Evolutionary conservation across 2,329 filamentous ascomycete genomes (phyloP).

Genomic region (Microdochium trichocladiopsis): DNA sequence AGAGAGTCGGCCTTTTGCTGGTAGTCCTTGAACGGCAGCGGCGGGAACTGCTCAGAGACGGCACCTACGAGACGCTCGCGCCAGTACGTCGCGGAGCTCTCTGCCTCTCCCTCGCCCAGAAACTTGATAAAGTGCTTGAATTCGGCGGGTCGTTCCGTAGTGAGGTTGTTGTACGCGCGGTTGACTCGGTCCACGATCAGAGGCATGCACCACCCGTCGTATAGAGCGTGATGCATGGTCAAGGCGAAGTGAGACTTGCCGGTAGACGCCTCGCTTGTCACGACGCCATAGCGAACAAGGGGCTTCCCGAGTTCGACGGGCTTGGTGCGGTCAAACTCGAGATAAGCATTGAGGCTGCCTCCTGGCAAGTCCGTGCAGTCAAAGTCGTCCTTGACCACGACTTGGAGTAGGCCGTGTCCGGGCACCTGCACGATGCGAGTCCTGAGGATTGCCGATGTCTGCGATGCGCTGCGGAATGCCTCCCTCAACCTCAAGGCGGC

Average conservation of each 20-base stretch:
- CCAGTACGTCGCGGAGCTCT: constrained; percentile 38
- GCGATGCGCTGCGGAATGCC: constrained; percentile 32
- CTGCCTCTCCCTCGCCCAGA: constrained; percentile 28
- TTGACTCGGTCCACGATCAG: constrained; percentile 41
- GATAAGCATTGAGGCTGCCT: constrained; percentile 28
- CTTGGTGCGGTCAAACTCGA: constrained; percentile 29
- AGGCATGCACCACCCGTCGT: constrained; percentile 50
- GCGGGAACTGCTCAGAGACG: constrained; percentile 37
- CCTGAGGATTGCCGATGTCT: constrained; percentile 33
- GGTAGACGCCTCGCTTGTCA: constrained; percentile 19
- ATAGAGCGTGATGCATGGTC: constrained; percentile 48
- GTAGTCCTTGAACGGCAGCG: constrained; percentile 37
- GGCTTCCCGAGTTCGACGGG: constrained; percentile 36
- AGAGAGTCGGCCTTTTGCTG: constrained; percentile 44
- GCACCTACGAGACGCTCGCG: constrained; percentile 35
- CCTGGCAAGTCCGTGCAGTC: constrained; percentile 21
- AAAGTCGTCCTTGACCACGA: constrained; percentile 33
- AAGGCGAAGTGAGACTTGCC: constrained; percentile 37
- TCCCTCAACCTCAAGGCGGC: constrained; percentile 28
- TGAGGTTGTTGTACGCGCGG: constrained; percentile 29
- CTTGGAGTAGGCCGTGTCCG: constrained; percentile 36
- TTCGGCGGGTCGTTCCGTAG: constrained; percentile 25
- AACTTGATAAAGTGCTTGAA: constrained; percentile 45
- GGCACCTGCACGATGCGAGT: constrained; percentile 41
- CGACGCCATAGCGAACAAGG: constrained; percentile 37